Evolutionary conservation across 2,329 filamentous ascomycete species (phyloP), one percentile per base, ranked within the genome.

Genomic region (Magnaporthiopsis poae): DNA sequence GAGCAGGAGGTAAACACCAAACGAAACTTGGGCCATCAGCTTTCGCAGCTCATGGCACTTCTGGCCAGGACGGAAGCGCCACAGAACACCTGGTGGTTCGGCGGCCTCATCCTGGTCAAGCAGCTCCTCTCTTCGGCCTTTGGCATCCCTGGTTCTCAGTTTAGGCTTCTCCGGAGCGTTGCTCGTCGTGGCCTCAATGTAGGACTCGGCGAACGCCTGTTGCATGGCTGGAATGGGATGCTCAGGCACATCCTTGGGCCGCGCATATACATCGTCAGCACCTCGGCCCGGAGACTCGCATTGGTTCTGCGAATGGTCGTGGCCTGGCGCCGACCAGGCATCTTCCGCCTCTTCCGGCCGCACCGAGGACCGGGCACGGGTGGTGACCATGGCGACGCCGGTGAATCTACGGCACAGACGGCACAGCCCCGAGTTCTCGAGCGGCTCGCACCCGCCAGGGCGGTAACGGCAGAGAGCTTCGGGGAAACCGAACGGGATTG

Each of bases 11-110:
- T 97, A 93, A 56, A 98, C 88, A 27, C 95, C 94, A 76, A 98
- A 98, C 1, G 92, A 89, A 71, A 98, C 93, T 77, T 98, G 94
- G 21, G 94, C 88, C 74, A 96, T 86, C 63, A 97, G 85, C 79
- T 97, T 97, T 81, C 89, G 89, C 68, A 98, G 80, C 69, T 96
- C 92, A 74, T 98, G 95, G 73, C 92, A 89, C 72, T 86, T 85
- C 74, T 95, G 91, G 61, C 87, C 87, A 0, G 87, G 84, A 65
- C 88, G 86, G 75, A 90, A 88, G 67, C 89, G 87, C 92, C 93
- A 96, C 74, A 86, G 79, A 63, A 88, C 85, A 65, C 87, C 88
- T 74, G 91, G 90, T 15, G 91, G 85, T 18, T 87, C 85, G 67
- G 90, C 89, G 68, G 88, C 87, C 67, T 87, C 83, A 56, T 83